Conservation (phyloP, 2,329 filamentous ascomycete species). For the Nemania sp. region DNA sequence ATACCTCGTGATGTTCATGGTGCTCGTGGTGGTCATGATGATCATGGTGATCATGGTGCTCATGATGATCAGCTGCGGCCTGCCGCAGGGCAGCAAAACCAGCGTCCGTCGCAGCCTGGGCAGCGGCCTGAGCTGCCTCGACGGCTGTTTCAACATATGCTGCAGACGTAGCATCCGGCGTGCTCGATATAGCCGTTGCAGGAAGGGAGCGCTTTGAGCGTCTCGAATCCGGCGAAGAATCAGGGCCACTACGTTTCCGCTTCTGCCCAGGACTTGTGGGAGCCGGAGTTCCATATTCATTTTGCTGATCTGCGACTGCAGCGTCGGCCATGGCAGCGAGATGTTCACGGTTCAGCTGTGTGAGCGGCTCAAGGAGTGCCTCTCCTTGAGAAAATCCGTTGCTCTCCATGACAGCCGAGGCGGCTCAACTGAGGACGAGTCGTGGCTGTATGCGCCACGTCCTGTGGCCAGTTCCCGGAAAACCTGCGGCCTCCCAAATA, state of each 20-base stretch:
- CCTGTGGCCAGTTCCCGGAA: slow-evolving; percentile 26
- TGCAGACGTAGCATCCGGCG: slow-evolving; percentile 48
- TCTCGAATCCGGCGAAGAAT: slow-evolving; percentile 51
- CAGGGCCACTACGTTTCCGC: slow-evolving; percentile 55
- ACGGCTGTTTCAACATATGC: slow-evolving; percentile 60
- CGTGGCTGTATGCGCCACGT: slow-evolving; percentile 28
- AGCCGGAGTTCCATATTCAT: slow-evolving; percentile 48
- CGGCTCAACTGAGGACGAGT: slow-evolving; percentile 16
- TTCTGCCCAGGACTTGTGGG: slow-evolving; percentile 54
- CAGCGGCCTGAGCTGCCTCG: slow-evolving; percentile 48
- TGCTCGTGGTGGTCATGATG: too few relatives aligned
- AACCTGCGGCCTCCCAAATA: slow-evolving; percentile 21
- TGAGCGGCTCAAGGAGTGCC: slow-evolving; percentile 39
- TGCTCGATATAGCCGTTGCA: slow-evolving; percentile 47
- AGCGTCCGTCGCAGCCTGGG: slow-evolving; percentile 47
- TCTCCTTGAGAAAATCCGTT: slow-evolving; percentile 40
- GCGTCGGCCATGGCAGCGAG: slow-evolving; percentile 52
- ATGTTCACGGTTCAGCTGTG: slow-evolving; percentile 40
- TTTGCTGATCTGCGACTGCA: slow-evolving; percentile 52
- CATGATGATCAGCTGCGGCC: slow-evolving; percentile 52
- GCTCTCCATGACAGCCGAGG: slow-evolving; percentile 37
- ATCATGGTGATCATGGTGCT: slow-evolving; percentile 53
- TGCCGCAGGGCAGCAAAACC: slow-evolving; percentile 62
- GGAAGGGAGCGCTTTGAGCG: slow-evolving; percentile 55
- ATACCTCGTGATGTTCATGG: slow-evolving; percentile 49